phyloP scores from a whole-genome alignment of 2,329 filamentous ascomycete genomes.

The Hypoxylon sp. region DNA sequence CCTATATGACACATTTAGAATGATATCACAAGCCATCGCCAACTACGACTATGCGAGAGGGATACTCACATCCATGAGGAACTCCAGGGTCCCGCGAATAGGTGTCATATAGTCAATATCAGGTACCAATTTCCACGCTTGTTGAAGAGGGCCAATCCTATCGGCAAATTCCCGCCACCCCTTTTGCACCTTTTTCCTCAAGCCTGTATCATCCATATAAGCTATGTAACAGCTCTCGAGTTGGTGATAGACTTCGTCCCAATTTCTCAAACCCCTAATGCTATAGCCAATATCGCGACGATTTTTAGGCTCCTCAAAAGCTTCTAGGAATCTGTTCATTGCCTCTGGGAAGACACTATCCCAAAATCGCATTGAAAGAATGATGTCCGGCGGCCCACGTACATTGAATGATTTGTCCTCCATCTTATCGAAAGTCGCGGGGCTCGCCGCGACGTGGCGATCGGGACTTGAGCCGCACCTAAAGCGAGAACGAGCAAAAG shows the following conservation, averaged over 20 bases:
- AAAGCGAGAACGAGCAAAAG: background rate
- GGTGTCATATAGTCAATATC: slow-evolving; percentile 1
- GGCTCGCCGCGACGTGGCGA: background rate
- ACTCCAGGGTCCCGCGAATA: background rate
- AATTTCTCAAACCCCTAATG: background rate
- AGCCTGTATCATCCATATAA: background rate
- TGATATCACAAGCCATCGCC: too few relatives aligned
- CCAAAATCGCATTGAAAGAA: slow-evolving; percentile 1
- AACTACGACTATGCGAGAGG: too few relatives aligned
- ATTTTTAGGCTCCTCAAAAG: background rate
- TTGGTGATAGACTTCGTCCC: slow-evolving; percentile 5
- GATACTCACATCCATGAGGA: slow-evolving; percentile 4
- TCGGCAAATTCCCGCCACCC: background rate
- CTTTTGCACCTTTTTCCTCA: background rate
- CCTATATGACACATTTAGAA: too few relatives aligned
- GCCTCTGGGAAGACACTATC: background rate
- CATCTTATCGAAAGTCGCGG: background rate
- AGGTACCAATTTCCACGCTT: slow-evolving; percentile 5
- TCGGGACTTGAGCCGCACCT: background rate
- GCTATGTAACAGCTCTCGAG: background rate
- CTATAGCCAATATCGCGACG: background rate
- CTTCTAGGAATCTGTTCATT: background rate
- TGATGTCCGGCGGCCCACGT: background rate
- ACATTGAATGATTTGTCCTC: background rate
- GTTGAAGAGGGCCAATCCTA: background rate